Evolutionary conservation across 768 basidiomycete species (phyloP).

Genomic region (Pulveroboletus sp.): DNA sequence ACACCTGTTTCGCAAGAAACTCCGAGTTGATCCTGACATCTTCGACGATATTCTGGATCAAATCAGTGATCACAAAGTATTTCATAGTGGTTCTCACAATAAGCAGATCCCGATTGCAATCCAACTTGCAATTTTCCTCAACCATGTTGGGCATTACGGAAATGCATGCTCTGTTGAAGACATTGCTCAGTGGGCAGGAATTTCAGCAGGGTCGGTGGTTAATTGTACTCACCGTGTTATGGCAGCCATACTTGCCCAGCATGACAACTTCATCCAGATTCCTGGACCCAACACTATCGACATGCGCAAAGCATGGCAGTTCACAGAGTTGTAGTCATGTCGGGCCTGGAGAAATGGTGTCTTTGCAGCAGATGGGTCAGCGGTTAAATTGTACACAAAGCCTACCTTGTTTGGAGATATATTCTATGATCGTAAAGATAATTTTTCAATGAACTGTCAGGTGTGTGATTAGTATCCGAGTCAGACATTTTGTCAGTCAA

Average conservation of each 20-base stretch:
- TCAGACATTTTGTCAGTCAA: too few relatives aligned
- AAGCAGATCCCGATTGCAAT: constrained; percentile 26
- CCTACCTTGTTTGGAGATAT: neutral
- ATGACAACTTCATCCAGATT: too few relatives aligned
- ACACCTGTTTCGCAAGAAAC: constrained; percentile 26
- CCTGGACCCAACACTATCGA: neutral
- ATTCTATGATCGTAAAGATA: constrained; percentile 3
- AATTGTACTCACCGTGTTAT: neutral
- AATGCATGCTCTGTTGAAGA: constrained; percentile 12
- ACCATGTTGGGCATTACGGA: constrained; percentile 25
- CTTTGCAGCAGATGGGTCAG: constrained; percentile 4
- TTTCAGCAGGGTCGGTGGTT: neutral
- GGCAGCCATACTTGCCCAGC: too few relatives aligned
- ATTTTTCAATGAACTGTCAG: constrained; percentile 4
- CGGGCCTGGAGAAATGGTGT: neutral
- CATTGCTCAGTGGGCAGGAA: constrained; percentile 7
- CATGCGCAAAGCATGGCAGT: neutral
- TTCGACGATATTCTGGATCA: constrained; percentile 23
- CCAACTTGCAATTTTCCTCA: too few relatives aligned
- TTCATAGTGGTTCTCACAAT: constrained; percentile 17
- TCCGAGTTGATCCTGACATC: constrained; percentile 22
- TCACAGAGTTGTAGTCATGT: neutral
- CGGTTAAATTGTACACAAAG: neutral
- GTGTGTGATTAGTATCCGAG: too few relatives aligned
- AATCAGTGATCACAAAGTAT: constrained; percentile 26